These are phyloP conservation scores for Xylaria sp. DNA, from an alignment of 2,329 filamentous ascomycete species.

Conservation along the genomic window DNA sequence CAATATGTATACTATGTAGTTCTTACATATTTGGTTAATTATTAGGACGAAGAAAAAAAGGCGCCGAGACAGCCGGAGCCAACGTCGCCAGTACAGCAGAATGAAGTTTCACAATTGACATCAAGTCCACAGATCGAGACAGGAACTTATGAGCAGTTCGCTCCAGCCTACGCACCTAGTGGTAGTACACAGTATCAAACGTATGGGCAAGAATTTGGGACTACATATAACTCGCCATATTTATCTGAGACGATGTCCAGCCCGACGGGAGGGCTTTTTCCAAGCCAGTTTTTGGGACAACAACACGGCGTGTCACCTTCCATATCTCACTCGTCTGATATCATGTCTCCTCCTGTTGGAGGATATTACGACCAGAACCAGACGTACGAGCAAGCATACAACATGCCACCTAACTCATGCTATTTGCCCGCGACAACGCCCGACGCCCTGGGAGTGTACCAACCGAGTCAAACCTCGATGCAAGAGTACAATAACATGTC, in stretches of 20 bases:
- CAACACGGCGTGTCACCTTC: neutral
- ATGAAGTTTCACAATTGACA: neutral
- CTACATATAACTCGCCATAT: neutral
- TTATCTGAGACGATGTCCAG: neutral
- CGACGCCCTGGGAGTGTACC: neutral
- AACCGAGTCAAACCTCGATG: neutral
- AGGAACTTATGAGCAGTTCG: neutral
- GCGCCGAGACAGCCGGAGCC: neutral
- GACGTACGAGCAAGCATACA: neutral
- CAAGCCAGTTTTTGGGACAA: neutral
- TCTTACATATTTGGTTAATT: conserved; percentile 5
- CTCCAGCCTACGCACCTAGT: neutral
- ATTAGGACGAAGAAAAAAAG: neutral
- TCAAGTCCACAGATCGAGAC: neutral
- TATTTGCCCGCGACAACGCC: neutral
- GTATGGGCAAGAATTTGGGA: neutral
- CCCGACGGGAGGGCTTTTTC: neutral
- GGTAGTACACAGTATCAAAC: conserved; percentile 4
- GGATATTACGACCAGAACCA: neutral
- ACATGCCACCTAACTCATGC: neutral
- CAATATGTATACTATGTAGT: neutral
- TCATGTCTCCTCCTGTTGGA: neutral
- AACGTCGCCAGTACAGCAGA: neutral
- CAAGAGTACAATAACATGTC: neutral
- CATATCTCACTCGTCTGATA: neutral